These are phyloP conservation scores for Linum tenue DNA, from an alignment of 345 rosid genomes.

Conservation along the genomic window DNA sequence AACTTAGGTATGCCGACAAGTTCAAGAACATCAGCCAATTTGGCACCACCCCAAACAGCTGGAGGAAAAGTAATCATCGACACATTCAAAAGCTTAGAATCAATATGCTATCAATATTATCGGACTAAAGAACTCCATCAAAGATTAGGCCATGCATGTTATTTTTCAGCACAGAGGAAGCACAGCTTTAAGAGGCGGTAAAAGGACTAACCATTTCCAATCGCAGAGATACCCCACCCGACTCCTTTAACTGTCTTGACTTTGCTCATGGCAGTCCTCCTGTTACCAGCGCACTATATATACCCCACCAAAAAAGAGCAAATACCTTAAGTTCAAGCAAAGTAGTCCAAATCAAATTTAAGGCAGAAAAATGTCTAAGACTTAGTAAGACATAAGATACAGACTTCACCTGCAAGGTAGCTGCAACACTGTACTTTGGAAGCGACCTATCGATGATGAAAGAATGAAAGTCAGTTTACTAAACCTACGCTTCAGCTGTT, in stretches of 20 bases:
- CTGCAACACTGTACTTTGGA: constrained; percentile 65
- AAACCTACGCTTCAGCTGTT: neutral
- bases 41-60: constrained; percentile 90
- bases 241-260: constrained; percentile 71
- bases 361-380: neutral
- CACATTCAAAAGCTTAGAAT: neutral
- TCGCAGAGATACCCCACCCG: constrained; percentile 92
- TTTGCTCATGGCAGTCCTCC: constrained; percentile 97
- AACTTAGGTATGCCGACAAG: constrained; percentile 68
- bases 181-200: neutral
- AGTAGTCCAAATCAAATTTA: no score
- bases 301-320: constrained; percentile 10
- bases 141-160: no score
- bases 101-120: no score
- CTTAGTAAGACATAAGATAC: neutral
- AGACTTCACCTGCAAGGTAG: constrained; percentile 63
- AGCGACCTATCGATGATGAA: constrained; percentile 43
- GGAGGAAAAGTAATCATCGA: constrained; percentile 12
- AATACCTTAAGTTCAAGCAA: constrained; percentile 3
- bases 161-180: neutral
- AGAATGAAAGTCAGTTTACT: constrained; percentile 3
- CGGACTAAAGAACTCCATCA: no score
- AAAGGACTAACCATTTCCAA: constrained; percentile 68
- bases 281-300: constrained; percentile 90
- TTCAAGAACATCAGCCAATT: constrained; percentile 75